Conservation (phyloP, 2,329 filamentous ascomycete genomes). For the Beauveria sp. region DNA sequence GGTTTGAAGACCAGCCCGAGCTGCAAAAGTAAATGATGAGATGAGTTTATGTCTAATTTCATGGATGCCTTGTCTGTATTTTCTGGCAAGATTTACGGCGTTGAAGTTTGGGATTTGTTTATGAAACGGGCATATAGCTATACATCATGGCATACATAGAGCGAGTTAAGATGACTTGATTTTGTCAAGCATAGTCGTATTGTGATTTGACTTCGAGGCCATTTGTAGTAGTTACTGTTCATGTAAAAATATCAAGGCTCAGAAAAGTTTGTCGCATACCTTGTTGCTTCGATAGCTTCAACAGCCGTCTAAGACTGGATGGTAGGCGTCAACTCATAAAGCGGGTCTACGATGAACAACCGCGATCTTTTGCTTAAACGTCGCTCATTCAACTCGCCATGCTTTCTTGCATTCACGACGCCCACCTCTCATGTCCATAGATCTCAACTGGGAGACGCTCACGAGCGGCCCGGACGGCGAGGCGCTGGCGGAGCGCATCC, state of each 20-base stretch:
- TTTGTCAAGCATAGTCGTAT: neutral
- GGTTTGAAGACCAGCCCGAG: conserved; percentile 32
- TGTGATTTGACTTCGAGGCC: neutral
- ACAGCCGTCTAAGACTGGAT: neutral
- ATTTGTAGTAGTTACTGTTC: neutral
- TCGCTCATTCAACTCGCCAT: neutral
- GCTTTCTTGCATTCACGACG: neutral
- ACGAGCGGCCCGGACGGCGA: conserved; percentile 83
- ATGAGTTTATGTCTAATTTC: neutral
- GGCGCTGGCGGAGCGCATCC: conserved; percentile 76
- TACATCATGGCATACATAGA: neutral
- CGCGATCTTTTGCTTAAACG: neutral
- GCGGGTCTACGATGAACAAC: too few species aligned
- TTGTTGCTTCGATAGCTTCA: neutral
- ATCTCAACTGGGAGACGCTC: conserved; percentile 91
- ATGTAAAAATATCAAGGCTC: neutral
- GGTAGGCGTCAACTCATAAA: neutral
- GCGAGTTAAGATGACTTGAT: neutral
- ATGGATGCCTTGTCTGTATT: neutral
- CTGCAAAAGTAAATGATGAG: conserved; percentile 1
- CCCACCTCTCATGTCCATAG: conserved; percentile 71
- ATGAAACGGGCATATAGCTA: neutral
- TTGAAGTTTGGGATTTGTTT: conserved; percentile 1
- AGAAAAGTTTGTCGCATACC: neutral
- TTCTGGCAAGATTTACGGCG: conserved; percentile 1